A percentile compares a stretch with the other conserved stretches of the same genome.
phyloP scores from a whole-genome alignment of 2,329 filamentous ascomycete species.

The Daldinia sp. region DNA sequence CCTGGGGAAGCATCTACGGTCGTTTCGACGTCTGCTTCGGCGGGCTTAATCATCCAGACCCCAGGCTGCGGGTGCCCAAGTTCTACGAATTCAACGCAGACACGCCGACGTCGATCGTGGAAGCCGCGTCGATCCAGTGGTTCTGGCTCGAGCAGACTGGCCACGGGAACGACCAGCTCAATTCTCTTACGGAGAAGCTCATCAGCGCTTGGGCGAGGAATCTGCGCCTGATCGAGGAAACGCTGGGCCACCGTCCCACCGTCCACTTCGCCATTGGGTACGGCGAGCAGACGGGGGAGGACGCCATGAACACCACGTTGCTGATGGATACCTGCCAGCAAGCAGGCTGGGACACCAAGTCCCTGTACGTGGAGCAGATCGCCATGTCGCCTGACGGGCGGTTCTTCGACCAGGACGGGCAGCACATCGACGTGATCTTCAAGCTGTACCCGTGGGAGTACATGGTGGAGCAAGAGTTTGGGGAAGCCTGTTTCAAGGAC shows the following conservation, averaged over 20 bases:
- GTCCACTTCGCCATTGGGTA: constrained; percentile 19
- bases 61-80: constrained; percentile 21
- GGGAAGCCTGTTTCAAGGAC: constrained; percentile 19
- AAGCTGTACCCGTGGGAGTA: constrained; percentile 30
- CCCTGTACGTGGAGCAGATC: constrained; percentile 20
- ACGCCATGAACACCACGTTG: constrained; percentile 19
- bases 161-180: constrained; percentile 24
- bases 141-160: constrained; percentile 28
- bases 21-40: constrained; percentile 25
- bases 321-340: constrained; percentile 24
- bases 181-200: constrained; percentile 15
- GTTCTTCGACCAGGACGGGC: constrained; percentile 16
- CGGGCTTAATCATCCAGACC: constrained; percentile 16
- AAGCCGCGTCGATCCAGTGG: constrained; percentile 21
- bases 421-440: constrained; percentile 26
- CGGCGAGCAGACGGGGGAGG: constrained; percentile 5
- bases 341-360: constrained; percentile 18
- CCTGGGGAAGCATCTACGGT: constrained; percentile 20
- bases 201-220: constrained; percentile 23
- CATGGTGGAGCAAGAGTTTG: constrained; percentile 17
- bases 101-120: constrained; percentile 17
- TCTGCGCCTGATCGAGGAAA: constrained; percentile 7
- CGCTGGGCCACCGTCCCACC: not conserved
- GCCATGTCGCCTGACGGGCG: constrained; percentile 9
- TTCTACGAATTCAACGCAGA: constrained; percentile 29